These are phyloP conservation scores for Amylocarpus encephaloides DNA, from an alignment of 2,329 filamentous ascomycete genomes.

Conservation along the genomic window DNA sequence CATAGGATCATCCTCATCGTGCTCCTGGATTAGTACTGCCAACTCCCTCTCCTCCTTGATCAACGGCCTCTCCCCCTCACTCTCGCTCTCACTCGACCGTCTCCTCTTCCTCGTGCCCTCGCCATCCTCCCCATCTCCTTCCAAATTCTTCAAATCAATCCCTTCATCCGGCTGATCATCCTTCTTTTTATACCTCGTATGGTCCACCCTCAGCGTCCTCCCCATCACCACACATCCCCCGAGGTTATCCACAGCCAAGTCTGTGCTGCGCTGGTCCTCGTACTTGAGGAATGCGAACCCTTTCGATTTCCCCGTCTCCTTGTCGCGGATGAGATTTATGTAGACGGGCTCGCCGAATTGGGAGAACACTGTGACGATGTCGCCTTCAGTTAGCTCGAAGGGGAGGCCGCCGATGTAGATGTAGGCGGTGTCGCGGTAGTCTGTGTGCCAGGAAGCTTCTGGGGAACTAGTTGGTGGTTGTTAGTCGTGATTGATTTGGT, in stretches of 20 bases:
- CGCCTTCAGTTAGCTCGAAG: conserved; percentile 89
- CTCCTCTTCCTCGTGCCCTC: conserved; percentile 39
- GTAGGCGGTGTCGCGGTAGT: conserved; percentile 96
- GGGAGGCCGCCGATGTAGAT: conserved; percentile 93
- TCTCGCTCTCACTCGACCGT: conserved; percentile 34
- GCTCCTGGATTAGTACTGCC: conserved; percentile 64
- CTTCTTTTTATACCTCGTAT: conserved; percentile 82
- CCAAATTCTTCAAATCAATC: conserved; percentile 41
- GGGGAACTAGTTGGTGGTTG: conserved; percentile 50
- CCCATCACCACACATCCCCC: conserved; percentile 80
- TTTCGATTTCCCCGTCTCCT: conserved; percentile 89
- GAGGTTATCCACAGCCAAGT: conserved; percentile 92
- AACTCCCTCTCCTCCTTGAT: conserved; percentile 80
- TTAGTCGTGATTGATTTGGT: conserved; percentile 2
- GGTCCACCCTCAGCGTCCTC: conserved; percentile 78
- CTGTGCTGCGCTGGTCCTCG: conserved; percentile 93
- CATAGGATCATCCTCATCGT: conserved; percentile 97
- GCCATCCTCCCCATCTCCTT: conserved; percentile 31
- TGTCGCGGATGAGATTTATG: conserved; percentile 86
- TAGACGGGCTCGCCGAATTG: conserved; percentile 95
- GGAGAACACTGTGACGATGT: conserved; percentile 92
- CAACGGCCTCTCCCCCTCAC: conserved; percentile 48
- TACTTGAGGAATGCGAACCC: conserved; percentile 98
- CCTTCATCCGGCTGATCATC: conserved; percentile 68
- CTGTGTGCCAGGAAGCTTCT: conserved; percentile 90